Evolutionary conservation across 139 green algal species (phyloP), one percentile per base, ranked within the genome.

Genomic region (Helicosporidium sp.): DNA sequence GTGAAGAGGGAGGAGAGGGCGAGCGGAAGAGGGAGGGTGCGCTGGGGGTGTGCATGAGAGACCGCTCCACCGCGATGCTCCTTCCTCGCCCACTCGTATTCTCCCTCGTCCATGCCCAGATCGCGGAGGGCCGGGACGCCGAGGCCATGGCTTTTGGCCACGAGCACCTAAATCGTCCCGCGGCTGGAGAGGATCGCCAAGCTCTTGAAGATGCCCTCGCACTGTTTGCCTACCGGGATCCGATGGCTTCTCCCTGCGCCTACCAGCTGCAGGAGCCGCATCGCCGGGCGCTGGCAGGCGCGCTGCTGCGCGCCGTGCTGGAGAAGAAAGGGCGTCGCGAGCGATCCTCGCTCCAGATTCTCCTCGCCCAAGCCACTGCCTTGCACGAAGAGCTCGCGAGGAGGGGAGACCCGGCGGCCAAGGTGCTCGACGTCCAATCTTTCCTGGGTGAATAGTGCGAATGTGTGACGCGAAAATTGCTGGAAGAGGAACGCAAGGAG

Each of bases 221-320:
- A 1, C 44, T 88, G 49, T 67, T 88, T 49, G 77, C 71, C 2
- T 88, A 88, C 34, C 31, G 8, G 26, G 51, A 76, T 4, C 76
- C 76, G 10, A 46, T 44, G 1, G 35, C 43, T 23, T 68, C 55
- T 29, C 76, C 76, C 3, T 66, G 47, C 13, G 77, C 68, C 6
- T 55, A 77, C 50, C 41, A 85, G 42, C 48, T 87, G 36, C 24
- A 48, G 36, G 51, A 42, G 2, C n/a, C 8, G 6, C 45, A 74
- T 25, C 41, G 58, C 31, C 23, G 29, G 33, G 41, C 49, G 20
- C 48, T 83, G 29, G 77, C 75, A 2, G 60, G 64, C n/a, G 56
- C 61, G 25, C 36, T 85, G 0, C 65, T 69, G 29, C 53, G 64
- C 19, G 72, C 69, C 16, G 48, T 85, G 22, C 44, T 75, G 17